Evolutionary conservation across 257 asterid genomes (phyloP).

Genomic region (Nemophila menziesii): DNA sequence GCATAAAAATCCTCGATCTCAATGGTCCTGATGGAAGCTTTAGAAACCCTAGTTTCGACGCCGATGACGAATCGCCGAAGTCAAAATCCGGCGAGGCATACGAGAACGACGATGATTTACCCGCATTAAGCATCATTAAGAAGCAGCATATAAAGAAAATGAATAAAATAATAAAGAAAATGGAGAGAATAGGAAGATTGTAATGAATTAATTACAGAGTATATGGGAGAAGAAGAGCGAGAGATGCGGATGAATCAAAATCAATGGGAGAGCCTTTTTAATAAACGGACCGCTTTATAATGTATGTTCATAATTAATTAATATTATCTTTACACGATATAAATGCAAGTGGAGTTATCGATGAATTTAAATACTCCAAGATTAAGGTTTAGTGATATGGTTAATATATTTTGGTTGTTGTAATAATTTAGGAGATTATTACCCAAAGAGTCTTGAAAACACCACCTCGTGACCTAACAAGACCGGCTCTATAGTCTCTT

Average conservation of each 20-base stretch:
- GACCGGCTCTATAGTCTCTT: too few species aligned
- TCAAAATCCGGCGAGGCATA: constrained; percentile 15
- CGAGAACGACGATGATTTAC: constrained; percentile 17
- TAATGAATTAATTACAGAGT: neutral
- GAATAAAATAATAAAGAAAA: neutral
- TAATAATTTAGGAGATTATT: too few species aligned
- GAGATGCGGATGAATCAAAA: neutral
- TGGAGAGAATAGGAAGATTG: neutral
- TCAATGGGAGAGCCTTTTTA: neutral
- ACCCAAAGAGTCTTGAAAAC: too few species aligned
- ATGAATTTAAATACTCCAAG: neutral
- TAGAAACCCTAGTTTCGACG: constrained; percentile 20
- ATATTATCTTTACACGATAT: neutral
- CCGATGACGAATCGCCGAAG: constrained; percentile 8
- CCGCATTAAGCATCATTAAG: constrained; percentile 30
- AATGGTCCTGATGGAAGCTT: constrained; percentile 19
- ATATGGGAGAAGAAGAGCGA: neutral
- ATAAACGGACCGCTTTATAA: neutral
- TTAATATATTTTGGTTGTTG: neutral
- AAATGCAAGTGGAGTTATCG: neutral
- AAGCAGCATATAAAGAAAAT: neutral
- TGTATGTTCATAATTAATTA: too few species aligned
- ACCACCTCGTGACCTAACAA: too few species aligned
- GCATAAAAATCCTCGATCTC: constrained; percentile 38
- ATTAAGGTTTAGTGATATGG: neutral